Conservation (phyloP, 208 protist genomes). For the Leishmania martiniquensis region DNA sequence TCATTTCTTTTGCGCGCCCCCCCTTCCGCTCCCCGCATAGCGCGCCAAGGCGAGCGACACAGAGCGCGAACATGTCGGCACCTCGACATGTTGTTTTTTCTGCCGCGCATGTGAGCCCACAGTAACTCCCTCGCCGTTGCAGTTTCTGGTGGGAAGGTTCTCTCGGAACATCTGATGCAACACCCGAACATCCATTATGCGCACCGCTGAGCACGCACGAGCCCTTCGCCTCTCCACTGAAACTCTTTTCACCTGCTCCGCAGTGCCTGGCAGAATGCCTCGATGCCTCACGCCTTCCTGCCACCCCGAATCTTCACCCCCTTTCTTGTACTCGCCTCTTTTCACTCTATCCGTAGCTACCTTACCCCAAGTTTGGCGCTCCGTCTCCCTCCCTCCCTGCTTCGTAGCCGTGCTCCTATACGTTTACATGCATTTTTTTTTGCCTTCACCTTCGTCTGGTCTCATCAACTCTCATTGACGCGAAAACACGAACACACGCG, state of each 20-base stretch:
- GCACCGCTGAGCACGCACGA: background rate
- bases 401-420: background rate
- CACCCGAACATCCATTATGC: background rate
- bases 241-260: background rate
- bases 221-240: background rate
- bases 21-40: background rate
- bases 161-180: background rate
- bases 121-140: background rate
- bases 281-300: background rate
- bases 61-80: background rate
- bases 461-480: background rate
- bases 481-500: background rate
- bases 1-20: too few species aligned
- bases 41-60: too few species aligned
- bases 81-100: background rate
- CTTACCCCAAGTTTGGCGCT: background rate
- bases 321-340: background rate
- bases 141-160: too few species aligned
- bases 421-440: background rate
- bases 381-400: background rate
- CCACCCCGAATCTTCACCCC: background rate
- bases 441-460: background rate
- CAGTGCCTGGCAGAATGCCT: background rate
- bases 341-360: background rate
- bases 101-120: background rate